These are phyloP conservation scores for Nemania diffusa DNA, from an alignment of 2,329 filamentous ascomycete genomes.

Conservation along the genomic window DNA sequence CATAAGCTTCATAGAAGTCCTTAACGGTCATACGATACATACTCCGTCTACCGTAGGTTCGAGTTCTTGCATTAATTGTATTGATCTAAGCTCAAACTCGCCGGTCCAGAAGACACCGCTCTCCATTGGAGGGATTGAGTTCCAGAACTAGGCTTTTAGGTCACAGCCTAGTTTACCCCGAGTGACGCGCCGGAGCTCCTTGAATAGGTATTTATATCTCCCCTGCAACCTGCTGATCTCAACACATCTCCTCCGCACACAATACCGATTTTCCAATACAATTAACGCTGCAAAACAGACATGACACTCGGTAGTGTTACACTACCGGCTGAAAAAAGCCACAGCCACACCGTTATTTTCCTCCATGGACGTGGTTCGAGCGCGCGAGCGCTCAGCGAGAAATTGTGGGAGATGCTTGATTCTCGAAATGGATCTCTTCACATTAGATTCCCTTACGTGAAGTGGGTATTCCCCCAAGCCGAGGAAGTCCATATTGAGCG, in stretches of 20 bases:
- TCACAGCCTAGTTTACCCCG: neutral
- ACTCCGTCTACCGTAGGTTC: neutral
- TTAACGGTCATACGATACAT: constrained; percentile 23
- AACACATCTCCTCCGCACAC: neutral
- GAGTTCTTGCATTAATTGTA: neutral
- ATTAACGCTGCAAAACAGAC: constrained; percentile 3
- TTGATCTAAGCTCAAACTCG: constrained; percentile 1
- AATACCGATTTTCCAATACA: neutral
- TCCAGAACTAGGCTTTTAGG: too few species aligned
- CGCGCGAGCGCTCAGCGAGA: constrained; percentile 48
- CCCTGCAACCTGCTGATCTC: neutral
- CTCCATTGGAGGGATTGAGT: too few species aligned
- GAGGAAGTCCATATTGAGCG: constrained; percentile 46
- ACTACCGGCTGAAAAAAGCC: constrained; percentile 41
- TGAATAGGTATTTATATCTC: too few species aligned
- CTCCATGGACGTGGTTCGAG: constrained; percentile 57
- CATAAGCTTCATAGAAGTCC: constrained; percentile 9
- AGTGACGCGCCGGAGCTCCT: too few species aligned
- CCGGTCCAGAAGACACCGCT: neutral
- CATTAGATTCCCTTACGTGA: constrained; percentile 57
- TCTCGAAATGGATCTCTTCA: constrained; percentile 50
- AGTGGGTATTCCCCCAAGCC: constrained; percentile 62
- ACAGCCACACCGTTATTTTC: constrained; percentile 55
- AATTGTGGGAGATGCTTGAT: constrained; percentile 48
- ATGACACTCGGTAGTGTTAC: constrained; percentile 30